phyloP scores from a whole-genome alignment of 805 yeast genomes.

The Saccharomycopsis javanensis region DNA sequence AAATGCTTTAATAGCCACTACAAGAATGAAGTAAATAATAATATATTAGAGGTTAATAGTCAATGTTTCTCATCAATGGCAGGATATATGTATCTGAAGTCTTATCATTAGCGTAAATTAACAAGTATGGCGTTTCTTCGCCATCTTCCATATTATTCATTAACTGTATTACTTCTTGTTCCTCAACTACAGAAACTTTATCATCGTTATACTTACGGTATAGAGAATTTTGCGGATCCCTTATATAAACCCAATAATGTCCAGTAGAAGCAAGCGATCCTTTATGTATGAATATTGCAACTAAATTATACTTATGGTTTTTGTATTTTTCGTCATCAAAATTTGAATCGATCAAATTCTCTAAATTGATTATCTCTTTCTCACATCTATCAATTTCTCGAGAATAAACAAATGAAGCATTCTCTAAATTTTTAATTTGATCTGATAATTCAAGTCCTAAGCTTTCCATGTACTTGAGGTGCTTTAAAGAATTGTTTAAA shows the following conservation, averaged over 20 bases:
- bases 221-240: slow-evolving; percentile 54
- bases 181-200: slow-evolving; percentile 70
- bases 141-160: slow-evolving; percentile 57
- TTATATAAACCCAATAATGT: slow-evolving; percentile 93
- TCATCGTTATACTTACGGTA: slow-evolving; percentile 94
- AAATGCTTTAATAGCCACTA: no score
- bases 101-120: slow-evolving; percentile 71
- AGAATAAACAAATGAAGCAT: background rate
- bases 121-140: slow-evolving; percentile 89
- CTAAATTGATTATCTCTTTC: slow-evolving; percentile 34
- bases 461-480: background rate
- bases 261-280: slow-evolving; percentile 90
- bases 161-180: slow-evolving; percentile 40
- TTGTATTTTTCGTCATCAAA: slow-evolving; percentile 43
- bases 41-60: background rate
- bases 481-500: background rate
- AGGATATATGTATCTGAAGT: slow-evolving; percentile 44
- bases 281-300: slow-evolving; percentile 88
- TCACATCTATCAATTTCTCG: slow-evolving; percentile 34
- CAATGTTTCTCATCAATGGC: slow-evolving; percentile 47
- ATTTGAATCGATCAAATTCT: slow-evolving; percentile 29
- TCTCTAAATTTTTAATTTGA: background rate
- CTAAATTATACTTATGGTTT: slow-evolving; percentile 65
- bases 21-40: no score
- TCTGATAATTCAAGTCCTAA: background rate